Base-by-base conservation (phyloP, 2,329 filamentous ascomycete species). In the Aureobasidium sp. region DNA sequence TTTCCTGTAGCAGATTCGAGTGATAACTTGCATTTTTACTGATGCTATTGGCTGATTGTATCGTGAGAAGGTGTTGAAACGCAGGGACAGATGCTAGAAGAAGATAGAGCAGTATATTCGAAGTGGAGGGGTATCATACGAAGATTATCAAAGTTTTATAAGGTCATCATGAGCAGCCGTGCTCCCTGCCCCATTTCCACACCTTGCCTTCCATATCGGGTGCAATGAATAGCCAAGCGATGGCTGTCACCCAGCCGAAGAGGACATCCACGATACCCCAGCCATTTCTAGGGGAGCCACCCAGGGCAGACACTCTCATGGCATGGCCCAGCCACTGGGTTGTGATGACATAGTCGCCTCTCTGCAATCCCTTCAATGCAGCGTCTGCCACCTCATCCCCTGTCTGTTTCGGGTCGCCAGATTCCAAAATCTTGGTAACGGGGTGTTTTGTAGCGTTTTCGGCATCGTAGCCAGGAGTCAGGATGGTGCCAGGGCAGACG, bases 401-500 rank as follows among this genome's bases (percentile, higher is more conserved):
- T 0, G 82, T 87, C 74, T 95, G 89, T 50, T 85, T 81, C 15
- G 87, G 87, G 72, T 99, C 94, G n/a, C 83, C 82, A 67, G 89
- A 85, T 75, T 97, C 94, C 49, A 97, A 76, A 58, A 87, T 80
- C 67, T 85, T 82, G 3, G 92, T 96, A 54, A 97, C 81, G 5
- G 81, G 84, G 8, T 92, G 93, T 75, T 97, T 97, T 31, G 83
- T 82, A 68, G 78, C 74, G 69, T 95, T 87, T 76, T 97, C 93
- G 19, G 83, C 79, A 64, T 87, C 86, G 57, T 87, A 82, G 0
- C 92, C 91, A 0, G 90, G 86, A 6, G 83, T 87, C 15, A 85
- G 79, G 66, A 99, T 97, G 2, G 88, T 90, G 59, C 89, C 93
- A 0, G 94, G 94, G 68, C 86, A 89, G 14, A 97, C 84, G 45